Base-by-base conservation (phyloP, 805 yeast species). In the Crinitomyces ghanaensis region DNA sequence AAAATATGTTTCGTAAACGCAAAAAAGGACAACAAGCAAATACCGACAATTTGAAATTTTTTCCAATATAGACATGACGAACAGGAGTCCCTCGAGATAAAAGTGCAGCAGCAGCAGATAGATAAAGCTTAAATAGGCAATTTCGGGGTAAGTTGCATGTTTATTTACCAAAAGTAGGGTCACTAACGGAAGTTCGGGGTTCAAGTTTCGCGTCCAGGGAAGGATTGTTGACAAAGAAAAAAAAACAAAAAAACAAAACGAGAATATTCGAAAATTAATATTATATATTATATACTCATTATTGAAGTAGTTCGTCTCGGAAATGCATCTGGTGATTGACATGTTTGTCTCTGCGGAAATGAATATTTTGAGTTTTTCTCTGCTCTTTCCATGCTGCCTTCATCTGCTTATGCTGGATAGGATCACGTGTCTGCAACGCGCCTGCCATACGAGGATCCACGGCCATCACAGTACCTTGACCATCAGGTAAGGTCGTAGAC, bases 241-340 rank as follows among this genome's bases (percentile, higher is more conserved):
- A n/a, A n/a, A n/a, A n/a, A n/a, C n/a, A n/a, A n/a, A n/a, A n/a
- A n/a, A n/a, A n/a, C n/a, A n/a, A n/a, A n/a, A n/a, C n/a, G n/a
- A n/a, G n/a, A n/a, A n/a, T n/a, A n/a, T n/a, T n/a, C n/a, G n/a
- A n/a, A n/a, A n/a, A n/a, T n/a, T n/a, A n/a, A n/a, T n/a, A n/a
- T n/a, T n/a, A n/a, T n/a, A n/a, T n/a, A n/a, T n/a, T n/a, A n/a
- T n/a, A n/a, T n/a, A n/a, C n/a, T n/a, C n/a, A n/a, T n/a, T 43
- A 59, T 46, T 60, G 65, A 42, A 83, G 62, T 45, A 81, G 57
- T 50, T 73, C 77, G 52, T 84, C 94, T 52, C 93, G 70, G 64
- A 58, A 83, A 53, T 91, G 94, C 19, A 74, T 72, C 66, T 88
- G 95, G 66, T 74, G 70, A 58, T 88, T 91, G 53, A 75, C 63